phyloP scores from a whole-genome alignment of 2,329 filamentous ascomycete species.

The Trichoderma brevicompactum region DNA sequence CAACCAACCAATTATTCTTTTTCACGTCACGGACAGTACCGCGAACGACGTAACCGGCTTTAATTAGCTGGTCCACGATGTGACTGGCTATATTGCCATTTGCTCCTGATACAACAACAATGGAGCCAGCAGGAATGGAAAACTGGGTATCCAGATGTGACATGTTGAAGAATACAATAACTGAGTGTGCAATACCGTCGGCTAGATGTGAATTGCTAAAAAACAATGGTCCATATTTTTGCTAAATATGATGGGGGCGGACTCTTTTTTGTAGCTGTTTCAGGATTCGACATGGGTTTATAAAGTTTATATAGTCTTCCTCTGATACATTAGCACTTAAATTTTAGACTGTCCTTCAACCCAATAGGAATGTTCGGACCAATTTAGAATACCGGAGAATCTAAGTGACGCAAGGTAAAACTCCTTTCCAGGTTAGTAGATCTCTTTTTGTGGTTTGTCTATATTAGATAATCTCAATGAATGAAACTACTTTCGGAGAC shows the following conservation, averaged over 20 bases:
- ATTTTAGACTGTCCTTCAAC: neutral
- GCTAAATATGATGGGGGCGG: too few relatives aligned
- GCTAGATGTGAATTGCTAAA: neutral
- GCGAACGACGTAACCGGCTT: conserved; percentile 41
- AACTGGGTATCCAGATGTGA: neutral
- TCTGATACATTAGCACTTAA: neutral
- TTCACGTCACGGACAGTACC: conserved; percentile 40
- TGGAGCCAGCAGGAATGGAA: conserved; percentile 15
- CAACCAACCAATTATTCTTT: conserved; percentile 36
- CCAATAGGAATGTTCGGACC: neutral
- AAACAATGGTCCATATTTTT: too few relatives aligned
- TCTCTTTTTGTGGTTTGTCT: neutral
- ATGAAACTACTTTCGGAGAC: too few relatives aligned
- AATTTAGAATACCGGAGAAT: neutral
- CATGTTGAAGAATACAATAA: neutral
- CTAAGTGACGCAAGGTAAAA: neutral
- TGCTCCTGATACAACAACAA: conserved; percentile 39
- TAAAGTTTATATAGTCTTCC: neutral
- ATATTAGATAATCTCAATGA: too few relatives aligned
- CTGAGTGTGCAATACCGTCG: neutral
- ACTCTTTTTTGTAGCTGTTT: too few relatives aligned
- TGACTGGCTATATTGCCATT: conserved; percentile 44
- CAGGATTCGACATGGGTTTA: too few relatives aligned
- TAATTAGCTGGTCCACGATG: conserved; percentile 40
- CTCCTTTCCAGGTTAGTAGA: too few relatives aligned